Evolutionary conservation across 768 basidiomycete species (phyloP), one percentile per base, ranked within the genome.

Genomic region (Paxillus rubicundulus): DNA sequence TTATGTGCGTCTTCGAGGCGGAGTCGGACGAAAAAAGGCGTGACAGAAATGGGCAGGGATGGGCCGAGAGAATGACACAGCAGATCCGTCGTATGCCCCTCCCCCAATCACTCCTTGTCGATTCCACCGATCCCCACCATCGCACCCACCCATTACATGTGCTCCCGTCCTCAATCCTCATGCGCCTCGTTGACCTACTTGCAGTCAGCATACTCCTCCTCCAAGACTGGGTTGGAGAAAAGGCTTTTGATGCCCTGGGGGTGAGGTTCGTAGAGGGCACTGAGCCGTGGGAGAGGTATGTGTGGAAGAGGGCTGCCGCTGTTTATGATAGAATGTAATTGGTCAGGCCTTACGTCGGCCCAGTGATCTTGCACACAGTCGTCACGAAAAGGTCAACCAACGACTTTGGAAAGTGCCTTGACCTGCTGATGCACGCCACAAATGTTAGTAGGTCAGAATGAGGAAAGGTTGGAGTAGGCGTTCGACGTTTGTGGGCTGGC

Each of bases 211-310:
- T 16, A 41, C 33, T 49, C 12, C 21, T 70, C 16, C 9, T 62
- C 3, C 42, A 74, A 4, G 74, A 72, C n/a, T 41, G 46, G 0
- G 6, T 80, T 8, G 79, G 82, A 61, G 61, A 63, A 50, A 54
- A 43, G 52, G 48, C 78, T 2, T 84, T 80, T 56, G 41, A 52
- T 0, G 20, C 65, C 3, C 55, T 65, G 6, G 57, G 70, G 0
- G 85, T 81, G 16, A 67, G 80, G 43, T 74, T 81, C 38, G 79
- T 85, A 0, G 56, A 54, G 12, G 82, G 81, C 1, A 62, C 72
- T 21, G 84, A 85, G 60, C 82, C 83, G 6, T 85, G 83, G 83
- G 61, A 58, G 28, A 61, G 68, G 41, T 24, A 20, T 16, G 16
- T 20, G 10, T 79, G 82, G 84, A 65, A 74, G 28, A 62, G 78